Conservation (phyloP, 768 basidiomycete species). For the Pleurotus tuber-regium region DNA sequence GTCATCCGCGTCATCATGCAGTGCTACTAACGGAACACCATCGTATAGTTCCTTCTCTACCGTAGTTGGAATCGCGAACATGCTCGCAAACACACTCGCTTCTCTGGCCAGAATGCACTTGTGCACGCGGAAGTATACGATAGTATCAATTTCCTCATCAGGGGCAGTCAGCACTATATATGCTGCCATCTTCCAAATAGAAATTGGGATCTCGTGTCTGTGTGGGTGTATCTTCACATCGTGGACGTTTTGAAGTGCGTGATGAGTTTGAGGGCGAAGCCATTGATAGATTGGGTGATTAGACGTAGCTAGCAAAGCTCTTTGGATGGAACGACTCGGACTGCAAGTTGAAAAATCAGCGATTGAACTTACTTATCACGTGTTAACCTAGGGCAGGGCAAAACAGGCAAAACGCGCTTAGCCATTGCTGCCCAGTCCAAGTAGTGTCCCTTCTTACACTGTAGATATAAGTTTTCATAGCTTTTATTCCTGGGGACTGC, state of each 20-base stretch:
- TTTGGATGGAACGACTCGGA: too few species aligned
- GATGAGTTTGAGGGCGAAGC: too few species aligned
- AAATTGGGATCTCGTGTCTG: neutral
- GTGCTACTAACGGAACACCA: conserved; percentile 11
- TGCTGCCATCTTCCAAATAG: conserved; percentile 13
- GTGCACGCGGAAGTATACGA: conserved; percentile 15
- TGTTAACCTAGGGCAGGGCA: neutral
- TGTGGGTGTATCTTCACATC: too few species aligned
- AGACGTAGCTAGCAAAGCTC: too few species aligned
- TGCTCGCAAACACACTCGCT: conserved; percentile 12
- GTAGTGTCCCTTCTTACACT: too few species aligned
- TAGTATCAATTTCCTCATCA: neutral
- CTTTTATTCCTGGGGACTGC: too few species aligned
- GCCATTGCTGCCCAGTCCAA: neutral
- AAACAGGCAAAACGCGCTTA: too few species aligned
- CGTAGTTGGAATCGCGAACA: conserved; percentile 10
- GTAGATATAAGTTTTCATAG: too few species aligned
- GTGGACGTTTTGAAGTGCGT: too few species aligned
- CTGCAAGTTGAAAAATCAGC: too few species aligned
- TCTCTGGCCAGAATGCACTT: conserved; percentile 12
- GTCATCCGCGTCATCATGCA: conserved; percentile 13
- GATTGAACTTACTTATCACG: too few species aligned
- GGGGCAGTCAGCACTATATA: conserved; percentile 9
- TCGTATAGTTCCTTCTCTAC: conserved; percentile 12
- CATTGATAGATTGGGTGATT: too few species aligned